These are phyloP conservation scores for Cordyceps farinosa DNA, from an alignment of 2,329 filamentous ascomycete species.

Conservation along the genomic window DNA sequence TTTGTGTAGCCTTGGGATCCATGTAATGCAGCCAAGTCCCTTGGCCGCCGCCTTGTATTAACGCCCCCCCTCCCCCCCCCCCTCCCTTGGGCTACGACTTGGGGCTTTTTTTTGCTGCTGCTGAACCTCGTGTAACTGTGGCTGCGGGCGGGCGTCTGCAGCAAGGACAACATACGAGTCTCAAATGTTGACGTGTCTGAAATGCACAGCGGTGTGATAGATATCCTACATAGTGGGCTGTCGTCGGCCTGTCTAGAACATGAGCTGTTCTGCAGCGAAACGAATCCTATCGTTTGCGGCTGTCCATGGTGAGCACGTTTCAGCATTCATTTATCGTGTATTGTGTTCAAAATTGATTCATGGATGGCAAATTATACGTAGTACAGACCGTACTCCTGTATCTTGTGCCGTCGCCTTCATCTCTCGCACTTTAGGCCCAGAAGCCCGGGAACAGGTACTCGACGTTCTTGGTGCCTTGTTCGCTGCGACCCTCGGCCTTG, in stretches of 20 bases:
- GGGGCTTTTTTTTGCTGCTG: not conserved
- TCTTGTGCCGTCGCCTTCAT: not conserved
- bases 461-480: constrained; percentile 74
- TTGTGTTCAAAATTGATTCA: not conserved
- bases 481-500: constrained; percentile 67
- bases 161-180: not conserved
- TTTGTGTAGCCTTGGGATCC: not conserved
- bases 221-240: not conserved
- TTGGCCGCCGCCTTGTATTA: not conserved
- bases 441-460: constrained; percentile 87
- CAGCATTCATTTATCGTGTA: not conserved
- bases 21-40: not conserved
- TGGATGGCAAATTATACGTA: not conserved
- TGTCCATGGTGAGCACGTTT: not conserved
- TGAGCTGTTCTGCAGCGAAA: not conserved
- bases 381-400: not conserved
- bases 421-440: constrained; percentile 41
- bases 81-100: not conserved
- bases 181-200: constrained; percentile 1
- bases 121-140: not conserved
- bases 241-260: not conserved
- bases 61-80: not conserved
- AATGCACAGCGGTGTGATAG: not conserved
- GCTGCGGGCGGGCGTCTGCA: not conserved
- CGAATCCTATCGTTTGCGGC: not conserved